Base-by-base conservation (phyloP, 1,284 basidiomycete species). In the Ustilago vetiveriae region DNA sequence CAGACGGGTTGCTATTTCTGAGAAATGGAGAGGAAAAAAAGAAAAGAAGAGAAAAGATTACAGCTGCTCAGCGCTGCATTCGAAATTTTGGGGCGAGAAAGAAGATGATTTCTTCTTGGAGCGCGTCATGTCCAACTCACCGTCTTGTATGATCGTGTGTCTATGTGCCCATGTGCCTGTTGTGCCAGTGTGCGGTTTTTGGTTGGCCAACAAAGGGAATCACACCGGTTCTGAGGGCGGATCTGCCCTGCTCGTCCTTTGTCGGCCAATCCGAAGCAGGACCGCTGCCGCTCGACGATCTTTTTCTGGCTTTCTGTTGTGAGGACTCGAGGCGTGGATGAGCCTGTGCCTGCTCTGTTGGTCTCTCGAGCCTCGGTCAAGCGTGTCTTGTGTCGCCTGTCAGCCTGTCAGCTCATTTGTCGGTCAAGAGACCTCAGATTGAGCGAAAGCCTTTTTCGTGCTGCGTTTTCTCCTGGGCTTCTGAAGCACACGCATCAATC, bases 281-380 rank as follows among this genome's bases (percentile, higher is more conserved):
- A 50, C 40, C 49, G 60, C 49, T 64, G 49, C 60, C 45, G n/a
- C 45, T 37, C 41, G 54, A 64, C 60, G 60, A 64, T 64, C 60
- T 14, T 27, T 38, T 40, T 17, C 14, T 16, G 6, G 10, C 13
- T 13, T 22, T 27, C 10, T n/a, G 35, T 10, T 21, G 21, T 7
- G 21, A 16, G 24, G 16, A 22, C 29, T n/a, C 7, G 35, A 29
- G 30, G 27, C 14, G 24, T 46, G 32, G 11, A 27, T 48, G 26
- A 38, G n/a, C 41, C 42, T 39, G 10, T 40, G 14, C 39, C 9
- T 35, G 32, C 32, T 16, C 16, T 9, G 9, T 6, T n/a, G n/a
- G n/a, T n/a, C n/a, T n/a, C n/a, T n/a, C n/a, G n/a, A 11, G 32
- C 32, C 16, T 35, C 6, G 16, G 9, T n/a, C 32, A n/a, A 29